phyloP scores from a whole-genome alignment of 352 stramenopile genomes.

The Hyaloperonospora brassicae region DNA sequence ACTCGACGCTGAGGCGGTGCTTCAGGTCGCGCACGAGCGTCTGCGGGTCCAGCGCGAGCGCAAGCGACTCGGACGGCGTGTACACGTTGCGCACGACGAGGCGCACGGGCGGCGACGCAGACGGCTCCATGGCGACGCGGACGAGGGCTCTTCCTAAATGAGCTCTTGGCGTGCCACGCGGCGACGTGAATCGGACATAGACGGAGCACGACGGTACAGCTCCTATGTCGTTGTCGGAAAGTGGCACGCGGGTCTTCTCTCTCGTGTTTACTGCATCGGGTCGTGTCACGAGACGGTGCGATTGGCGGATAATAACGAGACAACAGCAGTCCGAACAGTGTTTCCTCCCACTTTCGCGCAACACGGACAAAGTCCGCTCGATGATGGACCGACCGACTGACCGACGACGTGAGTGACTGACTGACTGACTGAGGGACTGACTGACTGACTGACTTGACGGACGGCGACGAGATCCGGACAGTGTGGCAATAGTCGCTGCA shows the following conservation, averaged over 20 bases:
- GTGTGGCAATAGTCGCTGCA: constrained; percentile 9
- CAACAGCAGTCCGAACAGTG: too few relatives aligned
- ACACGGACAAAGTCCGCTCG: too few relatives aligned
- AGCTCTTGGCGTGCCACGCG: constrained; percentile 7
- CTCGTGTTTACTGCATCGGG: too few relatives aligned
- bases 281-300: too few relatives aligned
- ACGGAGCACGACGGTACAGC: background rate
- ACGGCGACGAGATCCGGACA: background rate
- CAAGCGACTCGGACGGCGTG: constrained; percentile 38
- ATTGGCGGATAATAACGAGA: too few relatives aligned
- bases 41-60: constrained; percentile 32
- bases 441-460: too few relatives aligned
- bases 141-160: constrained; percentile 10
- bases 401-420: too few relatives aligned
- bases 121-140: constrained; percentile 12
- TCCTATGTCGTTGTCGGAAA: too few relatives aligned
- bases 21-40: constrained; percentile 56
- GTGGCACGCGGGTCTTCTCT: too few relatives aligned
- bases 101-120: constrained; percentile 28
- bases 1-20: constrained; percentile 35
- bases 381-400: too few relatives aligned
- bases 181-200: constrained; percentile 8
- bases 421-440: too few relatives aligned
- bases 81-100: constrained; percentile 83
- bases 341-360: too few relatives aligned